Percentiles rank a stretch among this genome's conserved stretches.
Evolutionary conservation across 2,329 filamentous ascomycete species (phyloP).

Genomic region (Talaromyces sp.): DNA sequence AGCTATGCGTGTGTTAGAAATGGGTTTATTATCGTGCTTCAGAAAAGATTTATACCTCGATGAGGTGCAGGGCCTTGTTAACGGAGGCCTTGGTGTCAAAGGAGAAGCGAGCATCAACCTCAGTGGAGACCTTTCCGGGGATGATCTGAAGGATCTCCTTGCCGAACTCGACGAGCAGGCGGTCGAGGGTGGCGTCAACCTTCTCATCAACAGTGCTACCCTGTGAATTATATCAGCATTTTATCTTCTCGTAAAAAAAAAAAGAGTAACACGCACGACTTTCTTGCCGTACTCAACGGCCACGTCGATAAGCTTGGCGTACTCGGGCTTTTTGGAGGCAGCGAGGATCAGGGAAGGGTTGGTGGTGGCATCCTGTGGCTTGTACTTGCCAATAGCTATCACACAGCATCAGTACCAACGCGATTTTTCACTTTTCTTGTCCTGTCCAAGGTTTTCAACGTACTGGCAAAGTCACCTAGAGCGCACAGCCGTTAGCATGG

Average conservation of each 20-base stretch:
- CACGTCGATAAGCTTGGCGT: conserved; percentile 82
- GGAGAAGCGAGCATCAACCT: conserved; percentile 93
- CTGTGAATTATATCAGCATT: conserved; percentile 23
- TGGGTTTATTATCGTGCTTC: neutral
- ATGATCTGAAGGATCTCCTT: conserved; percentile 96
- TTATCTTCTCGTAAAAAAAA: no score
- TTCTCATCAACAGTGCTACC: conserved; percentile 65
- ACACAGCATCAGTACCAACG: conserved; percentile 13
- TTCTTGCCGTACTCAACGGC: conserved; percentile 83
- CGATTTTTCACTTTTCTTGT: neutral
- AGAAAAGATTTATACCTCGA: conserved; percentile 62
- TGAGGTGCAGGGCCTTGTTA: conserved; percentile 94
- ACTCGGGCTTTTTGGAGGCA: conserved; percentile 96
- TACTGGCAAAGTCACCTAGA: conserved; percentile 63
- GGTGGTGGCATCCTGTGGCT: conserved; percentile 99
- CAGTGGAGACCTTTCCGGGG: conserved; percentile 96
- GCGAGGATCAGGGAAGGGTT: conserved; percentile 98
- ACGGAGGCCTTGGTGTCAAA: conserved; percentile 91
- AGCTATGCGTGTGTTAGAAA: conserved; percentile 54
- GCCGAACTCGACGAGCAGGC: conserved; percentile 94
- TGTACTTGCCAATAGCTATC: conserved; percentile 95
- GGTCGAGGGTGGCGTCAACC: conserved; percentile 86
- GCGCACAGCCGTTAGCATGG: conserved; percentile 23
- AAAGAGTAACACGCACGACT: conserved; percentile 54
- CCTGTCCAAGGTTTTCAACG: conserved; percentile 41